A percentile compares a stretch with the other conserved stretches of the same genome.
Conservation (phyloP, 305 asterid species). For the Fraxinus dipetala region DNA sequence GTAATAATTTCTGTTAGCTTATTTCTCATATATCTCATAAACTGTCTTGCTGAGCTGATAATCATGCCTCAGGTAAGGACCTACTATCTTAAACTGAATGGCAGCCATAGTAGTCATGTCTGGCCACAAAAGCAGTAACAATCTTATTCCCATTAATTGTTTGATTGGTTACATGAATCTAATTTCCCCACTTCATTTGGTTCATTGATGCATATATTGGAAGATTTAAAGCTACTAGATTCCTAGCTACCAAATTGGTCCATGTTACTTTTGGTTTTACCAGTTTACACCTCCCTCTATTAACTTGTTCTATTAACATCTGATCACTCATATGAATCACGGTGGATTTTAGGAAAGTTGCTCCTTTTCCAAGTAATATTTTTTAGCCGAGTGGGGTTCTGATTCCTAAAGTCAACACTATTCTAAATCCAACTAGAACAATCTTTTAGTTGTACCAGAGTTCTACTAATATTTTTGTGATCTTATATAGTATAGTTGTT, state of each 20-base stretch:
- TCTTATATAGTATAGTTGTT: neutral
- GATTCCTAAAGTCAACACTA: neutral
- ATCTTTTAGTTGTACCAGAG: neutral
- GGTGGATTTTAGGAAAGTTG: neutral
- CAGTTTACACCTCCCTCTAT: neutral
- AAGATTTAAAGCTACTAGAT: neutral
- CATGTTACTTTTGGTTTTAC: neutral
- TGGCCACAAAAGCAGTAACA: neutral
- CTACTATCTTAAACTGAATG: neutral
- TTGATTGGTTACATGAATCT: neutral
- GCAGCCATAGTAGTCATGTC: neutral
- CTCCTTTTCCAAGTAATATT: neutral
- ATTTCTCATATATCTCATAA: neutral
- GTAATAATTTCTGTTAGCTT: neutral
- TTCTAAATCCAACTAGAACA: neutral
- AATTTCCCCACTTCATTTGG: neutral
- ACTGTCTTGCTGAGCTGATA: neutral
- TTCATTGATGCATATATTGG: neutral
- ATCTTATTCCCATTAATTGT: neutral
- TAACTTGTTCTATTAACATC: neutral
- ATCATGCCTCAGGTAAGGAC: neutral
- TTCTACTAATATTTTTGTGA: neutral
- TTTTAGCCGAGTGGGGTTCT: neutral
- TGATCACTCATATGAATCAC: neutral
- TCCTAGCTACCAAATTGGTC: neutral